Conservation (phyloP, 805 yeast genomes). For the Ogataea ramenticola region DNA sequence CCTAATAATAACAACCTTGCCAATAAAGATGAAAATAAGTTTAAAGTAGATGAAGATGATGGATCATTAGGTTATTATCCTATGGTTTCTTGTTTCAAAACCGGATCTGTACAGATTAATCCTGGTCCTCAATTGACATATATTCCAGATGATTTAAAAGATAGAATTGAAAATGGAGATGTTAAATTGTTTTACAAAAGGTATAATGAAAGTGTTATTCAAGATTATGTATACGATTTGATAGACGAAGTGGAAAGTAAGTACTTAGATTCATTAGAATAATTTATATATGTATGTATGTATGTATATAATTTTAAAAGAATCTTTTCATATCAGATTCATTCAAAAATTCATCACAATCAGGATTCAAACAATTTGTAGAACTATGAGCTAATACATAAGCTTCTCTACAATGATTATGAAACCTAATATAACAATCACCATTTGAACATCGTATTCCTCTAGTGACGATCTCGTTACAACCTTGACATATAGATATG, state of each 20-base stretch:
- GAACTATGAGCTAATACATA: constrained; percentile 25
- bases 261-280: constrained; percentile 39
- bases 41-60: constrained; percentile 50
- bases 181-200: constrained; percentile 51
- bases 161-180: constrained; percentile 13
- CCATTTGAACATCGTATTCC: constrained; percentile 36
- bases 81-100: constrained; percentile 72
- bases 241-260: constrained; percentile 76
- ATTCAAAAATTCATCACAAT: constrained; percentile 16
- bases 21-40: constrained; percentile 4
- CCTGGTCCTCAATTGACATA: constrained; percentile 57
- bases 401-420: constrained; percentile 38
- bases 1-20: constrained; percentile 12
- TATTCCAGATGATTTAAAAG: constrained; percentile 30
- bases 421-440: constrained; percentile 36
- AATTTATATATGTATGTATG: background rate
- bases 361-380: constrained; percentile 24
- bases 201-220: constrained; percentile 64
- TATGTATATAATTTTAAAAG: background rate
- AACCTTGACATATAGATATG: constrained; percentile 39
- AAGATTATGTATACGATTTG: constrained; percentile 77
- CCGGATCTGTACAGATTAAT: constrained; percentile 68
- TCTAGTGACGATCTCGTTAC: constrained; percentile 44
- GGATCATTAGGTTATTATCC: constrained; percentile 90
- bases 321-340: constrained; percentile 1